Percentiles rank a stretch among this genome's conserved stretches.
phyloP scores from a whole-genome alignment of 2,329 filamentous ascomycete genomes.

The Claviceps africana region DNA sequence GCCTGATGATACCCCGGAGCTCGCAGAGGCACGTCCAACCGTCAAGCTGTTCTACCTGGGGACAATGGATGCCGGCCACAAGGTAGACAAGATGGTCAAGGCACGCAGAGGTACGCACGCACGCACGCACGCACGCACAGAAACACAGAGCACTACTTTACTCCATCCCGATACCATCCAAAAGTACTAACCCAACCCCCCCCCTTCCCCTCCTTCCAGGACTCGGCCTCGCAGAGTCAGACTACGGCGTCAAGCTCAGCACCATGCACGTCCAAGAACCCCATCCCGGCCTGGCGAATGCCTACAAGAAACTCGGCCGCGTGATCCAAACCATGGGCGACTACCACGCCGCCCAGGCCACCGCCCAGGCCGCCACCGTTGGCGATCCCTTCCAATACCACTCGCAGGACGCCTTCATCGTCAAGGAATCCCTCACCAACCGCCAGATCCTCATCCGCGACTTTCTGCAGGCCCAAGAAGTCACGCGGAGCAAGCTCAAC shows the following conservation, averaged over 20 bases:
- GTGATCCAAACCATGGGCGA: slow-evolving; percentile 88
- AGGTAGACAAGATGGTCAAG: slow-evolving; percentile 89
- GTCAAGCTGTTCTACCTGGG: slow-evolving; percentile 95
- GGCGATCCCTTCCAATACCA: slow-evolving; percentile 91
- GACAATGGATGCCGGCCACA: slow-evolving; percentile 93
- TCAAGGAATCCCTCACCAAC: slow-evolving; percentile 96
- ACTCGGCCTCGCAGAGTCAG: slow-evolving; percentile 79
- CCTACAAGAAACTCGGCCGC: slow-evolving; percentile 90
- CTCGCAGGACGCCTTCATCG: slow-evolving; percentile 89
- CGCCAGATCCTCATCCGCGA: slow-evolving; percentile 92
- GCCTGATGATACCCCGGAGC: slow-evolving; percentile 89
- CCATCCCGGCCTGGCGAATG: slow-evolving; percentile 73
- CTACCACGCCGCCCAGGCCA: slow-evolving; percentile 91
- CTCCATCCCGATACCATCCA: background rate
- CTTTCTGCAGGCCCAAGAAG: slow-evolving; percentile 78
- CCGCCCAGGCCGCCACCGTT: slow-evolving; percentile 86
- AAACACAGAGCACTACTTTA: background rate
- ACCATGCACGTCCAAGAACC: slow-evolving; percentile 81
- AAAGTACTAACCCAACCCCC: background rate
- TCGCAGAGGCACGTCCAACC: slow-evolving; percentile 74
- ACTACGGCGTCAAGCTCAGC: slow-evolving; percentile 81
- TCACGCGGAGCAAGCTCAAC: slow-evolving; percentile 65
- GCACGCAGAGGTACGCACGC: slow-evolving; percentile 60
- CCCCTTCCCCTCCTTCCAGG: slow-evolving; percentile 34
- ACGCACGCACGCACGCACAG: background rate